Evolutionary conservation across 495 filamentous ascomycete species (phyloP), one percentile per base, ranked within the genome.

Genomic region (Pseudomonodictys pantanalensis): DNA sequence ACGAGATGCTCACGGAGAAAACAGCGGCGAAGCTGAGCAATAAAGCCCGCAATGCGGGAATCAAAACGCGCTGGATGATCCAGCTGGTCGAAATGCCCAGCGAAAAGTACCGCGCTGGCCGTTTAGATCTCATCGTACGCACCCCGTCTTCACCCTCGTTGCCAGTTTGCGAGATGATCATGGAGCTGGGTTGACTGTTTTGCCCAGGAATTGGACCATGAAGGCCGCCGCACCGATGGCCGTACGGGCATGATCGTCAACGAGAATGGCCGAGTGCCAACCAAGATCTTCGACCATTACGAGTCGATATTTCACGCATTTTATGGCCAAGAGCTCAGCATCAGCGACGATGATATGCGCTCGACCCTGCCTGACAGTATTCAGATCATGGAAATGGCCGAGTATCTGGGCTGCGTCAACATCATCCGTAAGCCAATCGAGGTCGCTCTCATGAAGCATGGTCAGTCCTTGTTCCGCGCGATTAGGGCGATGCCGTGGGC

Each of bases 221-320:
- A 28, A 23, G 62, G 52, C 42, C 28, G 58, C 20, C 58, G 38
- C 12, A 26, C 28, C 42, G 9, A 52, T 20, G 42, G 26, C 47
- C 17, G 8, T 25, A 24, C 17, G 33, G 56, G 45, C 41, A 45
- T 62, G 15, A 22, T 58, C 24, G 6, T 64, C 11, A 66, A 65
- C 51, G 59, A 68, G 43, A 69, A 68, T 30, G 69, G 64, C 28
- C 59, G 55, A n/a, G 33, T 66, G 30, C 62, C 65, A 5, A 46
- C 22, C 30, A 48, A 45, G 18, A 15, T 54, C 24, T 69, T 58
- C 58, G 38, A 63, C 9, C 44, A 69, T 33, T 78, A 74, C 57
- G 70, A 72, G 38, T 71, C 69, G 45, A 61, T 81, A 3, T 68
- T 81, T 44, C 65, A 73, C 35, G 71, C 75, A 35, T 69, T 79